Conservation (phyloP, 768 basidiomycete genomes). For the Neoboletus magnificus region DNA sequence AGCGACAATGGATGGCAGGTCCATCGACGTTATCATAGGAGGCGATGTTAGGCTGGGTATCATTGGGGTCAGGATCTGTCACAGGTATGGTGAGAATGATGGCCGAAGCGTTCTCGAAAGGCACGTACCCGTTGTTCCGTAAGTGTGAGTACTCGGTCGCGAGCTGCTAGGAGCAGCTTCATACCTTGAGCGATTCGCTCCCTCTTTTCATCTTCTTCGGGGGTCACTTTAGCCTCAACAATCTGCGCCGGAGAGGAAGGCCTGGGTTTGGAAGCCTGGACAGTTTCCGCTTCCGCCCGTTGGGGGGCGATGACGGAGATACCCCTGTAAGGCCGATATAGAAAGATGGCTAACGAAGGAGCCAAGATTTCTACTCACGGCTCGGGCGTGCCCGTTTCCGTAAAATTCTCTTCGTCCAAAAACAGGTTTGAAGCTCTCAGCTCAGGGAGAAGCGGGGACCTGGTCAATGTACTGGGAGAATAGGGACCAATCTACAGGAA, state of each 20-base stretch:
- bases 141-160: constrained; percentile 68
- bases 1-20: constrained; percentile 62
- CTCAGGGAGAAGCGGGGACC: constrained; percentile 73
- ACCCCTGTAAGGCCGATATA: constrained; percentile 21
- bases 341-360: constrained; percentile 2
- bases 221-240: constrained; percentile 27
- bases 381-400: constrained; percentile 42
- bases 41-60: constrained; percentile 43
- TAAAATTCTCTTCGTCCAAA: constrained; percentile 61
- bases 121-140: constrained; percentile 64
- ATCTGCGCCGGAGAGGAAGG: constrained; percentile 1
- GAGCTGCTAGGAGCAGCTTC: constrained; percentile 64
- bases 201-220: constrained; percentile 55
- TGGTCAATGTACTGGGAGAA: constrained; percentile 69
- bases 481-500: constrained; percentile 71
- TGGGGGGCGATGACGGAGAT: constrained; percentile 5
- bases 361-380: constrained; percentile 33
- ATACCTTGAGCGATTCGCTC: constrained; percentile 61
- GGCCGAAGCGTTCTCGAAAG: not conserved
- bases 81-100: not conserved
- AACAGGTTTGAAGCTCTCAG: constrained; percentile 68
- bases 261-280: not conserved
- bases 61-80: constrained; percentile 51
- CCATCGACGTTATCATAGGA: constrained; percentile 61
- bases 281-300: constrained; percentile 4